Evolutionary conservation across 2,329 filamentous ascomycete species (phyloP), one percentile per base, ranked within the genome.

Genomic region (Colletotrichum sansevieriae): DNA sequence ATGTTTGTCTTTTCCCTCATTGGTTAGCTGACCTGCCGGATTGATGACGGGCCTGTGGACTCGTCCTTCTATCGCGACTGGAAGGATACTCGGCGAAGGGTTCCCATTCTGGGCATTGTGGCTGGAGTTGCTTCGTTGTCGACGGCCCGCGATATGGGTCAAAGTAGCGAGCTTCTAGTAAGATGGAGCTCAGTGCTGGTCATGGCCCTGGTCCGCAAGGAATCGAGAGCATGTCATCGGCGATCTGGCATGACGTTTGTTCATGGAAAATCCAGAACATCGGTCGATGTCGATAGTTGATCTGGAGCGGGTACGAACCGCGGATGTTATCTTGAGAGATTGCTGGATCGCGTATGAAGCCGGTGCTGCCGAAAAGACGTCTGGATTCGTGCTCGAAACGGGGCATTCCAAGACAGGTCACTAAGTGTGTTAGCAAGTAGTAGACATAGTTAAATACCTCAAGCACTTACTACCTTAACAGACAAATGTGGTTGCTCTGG

Each of bases 221-320:
- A 65, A 47, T 56, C 62, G 62, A 37, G 55, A 39, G 35, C 33
- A 22, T 47, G 12, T 51, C 54, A 65, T 68, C 65, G 55, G 10
- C 55, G 62, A 68, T 68, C 61, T 65, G 12, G 29, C 25, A 51
- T 60, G 47, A 49, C 25, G 25, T 35, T 66, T 11, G 49, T 35
- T 49, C 29, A 22, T 29, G 15, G 18, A 20, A 33, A 41, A 33
- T 25, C 25, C 33, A 41, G 41, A 25, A 15, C 20, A 55, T 56
- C 39, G 22, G 47, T 56, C 3, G 41, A 43, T 51, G 29, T 25
- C 18, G 39, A 58, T 49, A 43, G 29, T 18, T 15, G 39, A 58
- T 55, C 33, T 13, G 35, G 29, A 47, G 22, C 22, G 3, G 29
- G 55, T 29, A n/a, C 33, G 2, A 58, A 37, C 47, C 41, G n/a